Base-by-base conservation (phyloP, 2,329 filamentous ascomycete genomes). In the Ploettnerulaceae sp. region DNA sequence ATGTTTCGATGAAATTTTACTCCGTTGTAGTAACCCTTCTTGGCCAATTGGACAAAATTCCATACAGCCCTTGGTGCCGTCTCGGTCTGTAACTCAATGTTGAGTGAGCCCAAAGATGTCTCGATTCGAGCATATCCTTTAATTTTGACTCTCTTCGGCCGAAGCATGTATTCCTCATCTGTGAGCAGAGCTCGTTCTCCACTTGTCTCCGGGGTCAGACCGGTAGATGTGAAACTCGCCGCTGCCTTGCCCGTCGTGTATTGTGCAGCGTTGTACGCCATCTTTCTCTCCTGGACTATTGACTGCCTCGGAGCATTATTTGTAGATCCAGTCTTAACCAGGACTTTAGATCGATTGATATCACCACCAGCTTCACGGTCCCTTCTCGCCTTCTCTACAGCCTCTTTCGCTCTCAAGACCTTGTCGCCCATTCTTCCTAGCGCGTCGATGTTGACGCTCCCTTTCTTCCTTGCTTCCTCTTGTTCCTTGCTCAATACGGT, bases 131-230 rank as follows among this genome's bases (percentile, higher is more conserved):
- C 90, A 64, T 95, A 97, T 20, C 91, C 93, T 59, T 91, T 94
- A 57, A 79, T 79, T 68, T 95, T 95, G 50, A 98, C 82, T 31
- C 89, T 81, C 59, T 84, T 86, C 5, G 90, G 89, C 66, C 88
- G 89, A 44, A 98, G 76, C 86, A 98, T 94, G 68, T 91, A 98
- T 64, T 97, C 90, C 69, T 98, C 93, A 53, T 96, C 89, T 1
- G 85, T 88, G 36, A 98, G 75, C 36, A 94, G 71, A 3, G 93
- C 91, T 44, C 90, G 78, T 61, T 94, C 89, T 57, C 81, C 85
- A 45, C 86, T 90, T 0, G 93, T 98, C 63, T 94, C 86, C 0
- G 90, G 90, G 0, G 91, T 96, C 41, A 98, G 69, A 4, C 93
- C 91, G 0, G 93, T 98, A 57, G 87, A 94, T 6, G 93, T 98